Conservation (phyloP, 169 alveolate species). For the Neospora caninum region DNA sequence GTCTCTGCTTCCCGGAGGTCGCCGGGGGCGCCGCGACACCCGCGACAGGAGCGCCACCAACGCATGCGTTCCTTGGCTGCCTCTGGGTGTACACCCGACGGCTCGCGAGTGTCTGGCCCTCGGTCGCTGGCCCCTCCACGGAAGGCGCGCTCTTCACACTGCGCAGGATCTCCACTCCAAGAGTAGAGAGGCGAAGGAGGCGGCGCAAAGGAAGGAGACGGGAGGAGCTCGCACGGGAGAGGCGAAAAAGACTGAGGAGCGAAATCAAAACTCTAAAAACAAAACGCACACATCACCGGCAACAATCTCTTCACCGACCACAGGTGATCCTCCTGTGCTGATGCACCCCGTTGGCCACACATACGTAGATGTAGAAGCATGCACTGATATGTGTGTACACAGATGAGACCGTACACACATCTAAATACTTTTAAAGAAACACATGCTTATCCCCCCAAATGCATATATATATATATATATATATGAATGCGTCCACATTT, state of each 20-base stretch:
- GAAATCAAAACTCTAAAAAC: background rate
- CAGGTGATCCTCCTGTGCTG: no score
- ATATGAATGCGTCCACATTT: no score
- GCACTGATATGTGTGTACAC: background rate
- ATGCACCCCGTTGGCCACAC: no score
- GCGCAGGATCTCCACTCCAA: background rate
- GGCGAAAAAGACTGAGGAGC: background rate
- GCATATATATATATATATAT: no score
- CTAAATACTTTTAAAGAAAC: background rate
- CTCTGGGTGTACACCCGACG: background rate
- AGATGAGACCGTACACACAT: background rate
- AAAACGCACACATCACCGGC: background rate
- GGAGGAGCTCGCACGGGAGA: background rate
- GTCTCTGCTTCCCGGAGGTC: background rate
- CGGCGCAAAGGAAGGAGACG: background rate
- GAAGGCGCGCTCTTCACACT: background rate
- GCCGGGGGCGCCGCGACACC: slow-evolving; percentile 5
- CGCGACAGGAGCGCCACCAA: slow-evolving; percentile 16
- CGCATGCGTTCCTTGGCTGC: background rate
- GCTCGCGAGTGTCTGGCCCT: background rate
- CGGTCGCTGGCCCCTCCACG: no score
- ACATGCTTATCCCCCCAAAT: no score
- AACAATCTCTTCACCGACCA: no score
- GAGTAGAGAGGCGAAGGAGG: background rate
- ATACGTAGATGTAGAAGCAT: no score